These are phyloP conservation scores for Pestalotiopsis sp. DNA, from an alignment of 2,329 filamentous ascomycete genomes.

Conservation along the genomic window DNA sequence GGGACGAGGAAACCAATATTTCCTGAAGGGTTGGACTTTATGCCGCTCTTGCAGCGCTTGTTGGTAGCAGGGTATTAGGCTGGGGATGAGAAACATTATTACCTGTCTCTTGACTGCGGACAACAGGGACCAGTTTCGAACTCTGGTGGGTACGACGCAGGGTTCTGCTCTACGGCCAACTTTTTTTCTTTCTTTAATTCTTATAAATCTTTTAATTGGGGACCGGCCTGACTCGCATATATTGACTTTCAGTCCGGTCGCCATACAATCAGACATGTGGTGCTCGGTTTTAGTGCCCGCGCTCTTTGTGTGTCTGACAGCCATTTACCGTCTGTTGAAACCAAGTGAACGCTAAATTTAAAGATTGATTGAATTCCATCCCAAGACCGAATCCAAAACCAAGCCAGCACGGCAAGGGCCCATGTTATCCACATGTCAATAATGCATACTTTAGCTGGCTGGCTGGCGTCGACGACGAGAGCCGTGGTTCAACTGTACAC, in stretches of 20 bases:
- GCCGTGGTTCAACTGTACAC: too few species aligned
- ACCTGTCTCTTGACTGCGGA: not conserved
- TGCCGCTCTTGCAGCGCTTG: not conserved
- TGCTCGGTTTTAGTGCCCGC: not conserved
- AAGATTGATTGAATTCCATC: too few species aligned
- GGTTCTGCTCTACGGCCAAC: conserved; percentile 2
- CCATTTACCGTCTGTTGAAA: too few species aligned
- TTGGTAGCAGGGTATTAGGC: not conserved
- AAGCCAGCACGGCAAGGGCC: too few species aligned
- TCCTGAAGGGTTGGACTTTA: not conserved
- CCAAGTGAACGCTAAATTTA: too few species aligned
- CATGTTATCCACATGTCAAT: too few species aligned
- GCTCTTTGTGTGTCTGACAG: too few species aligned
- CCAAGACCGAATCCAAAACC: too few species aligned
- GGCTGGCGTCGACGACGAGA: too few species aligned
- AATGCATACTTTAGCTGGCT: too few species aligned
- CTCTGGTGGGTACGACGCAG: not conserved
- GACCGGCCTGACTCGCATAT: not conserved
- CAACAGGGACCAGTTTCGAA: not conserved
- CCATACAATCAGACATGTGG: not conserved
- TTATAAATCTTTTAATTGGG: too few species aligned
- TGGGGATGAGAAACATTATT: not conserved
- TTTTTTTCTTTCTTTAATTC: not conserved
- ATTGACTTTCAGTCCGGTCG: not conserved
- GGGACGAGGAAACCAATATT: not conserved